A percentile compares a stretch with the other conserved stretches of the same genome.
Conservation (phyloP, 129 eudicot species). For the Centrapalus pauciflorus region DNA sequence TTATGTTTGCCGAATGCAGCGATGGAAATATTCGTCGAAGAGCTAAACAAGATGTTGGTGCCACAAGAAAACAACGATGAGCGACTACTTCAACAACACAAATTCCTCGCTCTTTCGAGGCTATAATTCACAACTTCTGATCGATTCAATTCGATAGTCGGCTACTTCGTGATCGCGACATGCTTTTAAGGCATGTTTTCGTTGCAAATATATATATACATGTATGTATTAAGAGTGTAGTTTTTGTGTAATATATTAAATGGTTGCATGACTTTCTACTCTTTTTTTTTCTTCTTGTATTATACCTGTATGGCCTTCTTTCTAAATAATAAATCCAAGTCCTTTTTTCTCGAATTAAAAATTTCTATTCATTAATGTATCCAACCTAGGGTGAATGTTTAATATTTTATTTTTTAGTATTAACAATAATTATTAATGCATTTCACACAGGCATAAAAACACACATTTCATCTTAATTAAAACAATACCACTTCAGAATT, state of each 20-base stretch:
- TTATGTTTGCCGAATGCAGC: conserved; percentile 44
- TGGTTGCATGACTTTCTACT: not conserved
- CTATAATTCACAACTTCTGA: not conserved
- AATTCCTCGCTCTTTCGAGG: not conserved
- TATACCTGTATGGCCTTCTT: not conserved
- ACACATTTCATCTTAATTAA: too few relatives aligned
- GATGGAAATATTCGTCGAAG: conserved; percentile 44
- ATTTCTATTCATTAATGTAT: too few relatives aligned
- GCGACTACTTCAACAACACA: not conserved
- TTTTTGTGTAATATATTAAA: conserved; percentile 9
- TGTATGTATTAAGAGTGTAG: not conserved
- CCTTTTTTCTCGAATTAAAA: not conserved
- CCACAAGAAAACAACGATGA: not conserved
- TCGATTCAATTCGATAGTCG: too few relatives aligned
- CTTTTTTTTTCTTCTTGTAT: not conserved
- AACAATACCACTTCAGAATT: too few relatives aligned
- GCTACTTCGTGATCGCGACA: too few relatives aligned
- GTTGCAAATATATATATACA: too few relatives aligned
- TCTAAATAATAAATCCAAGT: not conserved
- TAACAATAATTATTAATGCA: too few relatives aligned
- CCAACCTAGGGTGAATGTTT: too few relatives aligned
- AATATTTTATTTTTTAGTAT: too few relatives aligned
- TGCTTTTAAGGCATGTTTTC: not conserved
- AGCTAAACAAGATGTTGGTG: conserved; percentile 37
- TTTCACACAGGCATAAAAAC: too few relatives aligned